A percentile compares a stretch with the other conserved stretches of the same genome.
These are phyloP conservation scores for Hypsizygus ulmarius DNA, from an alignment of 1,284 basidiomycete genomes.

Conservation along the genomic window DNA sequence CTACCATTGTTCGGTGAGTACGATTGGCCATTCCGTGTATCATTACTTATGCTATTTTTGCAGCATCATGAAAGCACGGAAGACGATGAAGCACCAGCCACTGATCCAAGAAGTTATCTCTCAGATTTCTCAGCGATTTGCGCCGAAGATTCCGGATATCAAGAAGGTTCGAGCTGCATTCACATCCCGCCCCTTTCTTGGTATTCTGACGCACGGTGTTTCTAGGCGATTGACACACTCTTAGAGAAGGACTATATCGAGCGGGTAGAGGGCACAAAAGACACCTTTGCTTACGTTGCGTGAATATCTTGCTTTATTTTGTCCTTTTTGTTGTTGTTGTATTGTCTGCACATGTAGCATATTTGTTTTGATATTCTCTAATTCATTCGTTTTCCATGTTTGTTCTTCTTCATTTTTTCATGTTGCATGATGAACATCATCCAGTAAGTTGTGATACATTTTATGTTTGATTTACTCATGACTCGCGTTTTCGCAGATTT, in stretches of 20 bases:
- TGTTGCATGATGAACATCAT: too few relatives aligned
- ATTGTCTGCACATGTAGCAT: conserved; percentile 18
- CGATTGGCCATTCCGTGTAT: not conserved
- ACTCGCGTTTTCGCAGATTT: too few relatives aligned
- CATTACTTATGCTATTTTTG: conserved; percentile 3
- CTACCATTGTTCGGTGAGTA: conserved; percentile 88
- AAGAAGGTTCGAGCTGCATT: conserved; percentile 60
- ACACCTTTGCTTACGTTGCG: conserved; percentile 64
- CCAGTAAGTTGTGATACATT: not conserved
- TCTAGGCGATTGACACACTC: conserved; percentile 83
- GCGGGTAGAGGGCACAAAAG: conserved; percentile 72
- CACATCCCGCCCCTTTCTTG: not conserved
- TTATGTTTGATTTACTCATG: not conserved
- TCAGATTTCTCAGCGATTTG: conserved; percentile 80
- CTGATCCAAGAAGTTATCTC: conserved; percentile 88
- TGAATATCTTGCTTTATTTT: conserved; percentile 7
- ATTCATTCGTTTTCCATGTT: conserved; percentile 1
- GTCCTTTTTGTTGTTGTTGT: not conserved
- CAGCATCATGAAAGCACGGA: conserved; percentile 97
- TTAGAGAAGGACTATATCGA: conserved; percentile 95
- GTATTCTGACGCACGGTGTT: not conserved
- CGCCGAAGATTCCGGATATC: conserved; percentile 82
- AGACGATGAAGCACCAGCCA: conserved; percentile 91
- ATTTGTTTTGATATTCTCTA: conserved; percentile 2
- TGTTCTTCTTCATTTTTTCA: not conserved